Base-by-base conservation (phyloP, 176 grass and related monocot species). In the Stipa capillata region DNA sequence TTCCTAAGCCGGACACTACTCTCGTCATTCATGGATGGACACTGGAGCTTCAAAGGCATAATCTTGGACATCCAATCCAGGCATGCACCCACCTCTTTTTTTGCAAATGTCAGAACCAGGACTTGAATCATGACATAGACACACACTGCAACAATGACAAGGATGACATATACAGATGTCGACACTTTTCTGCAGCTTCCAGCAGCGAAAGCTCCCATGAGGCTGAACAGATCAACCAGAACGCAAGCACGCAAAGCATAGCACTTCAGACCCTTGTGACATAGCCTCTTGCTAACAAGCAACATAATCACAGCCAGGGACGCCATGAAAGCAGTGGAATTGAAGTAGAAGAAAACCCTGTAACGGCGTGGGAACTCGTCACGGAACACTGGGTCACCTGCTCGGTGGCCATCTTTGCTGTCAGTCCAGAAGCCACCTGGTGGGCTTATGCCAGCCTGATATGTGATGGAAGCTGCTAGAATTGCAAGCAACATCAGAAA, bases 381-480 rank as follows among this genome's bases (percentile, higher is more conserved):
- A 45, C 25, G 72, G 21, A 91, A 77, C 21, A 88, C 43, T 0
- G 82, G 3, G 11, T 77, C 14, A 12, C 90, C 90, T 43, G 86
- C 73, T 39, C 4, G 60, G 61, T 89, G 86, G 12, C 42, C 54
- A 6, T 83, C 42, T 0, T 35, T 32, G 9, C 63, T 70, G 8
- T 92, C 83, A 27, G 64, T 21, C 83, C 86, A 89, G 51, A 92
- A 89, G 13, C 90, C 86, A 69, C 90, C 86, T 33, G 86, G 90
- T 3, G 86, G 90, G 68, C 54, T 86, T 79, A 92, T 29, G 34
- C 90, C 86, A 15, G 72, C 56, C n/a, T 84, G 78, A 74, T 92
- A 91, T 65, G 89, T 88, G 57, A 84, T 49, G 3, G 89, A 91
- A 21, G 82, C 89, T 13, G 86, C 63, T 37, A 91, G 70, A 77